Base-by-base conservation (phyloP, 1,284 basidiomycete genomes). In the Mycena sp. region DNA sequence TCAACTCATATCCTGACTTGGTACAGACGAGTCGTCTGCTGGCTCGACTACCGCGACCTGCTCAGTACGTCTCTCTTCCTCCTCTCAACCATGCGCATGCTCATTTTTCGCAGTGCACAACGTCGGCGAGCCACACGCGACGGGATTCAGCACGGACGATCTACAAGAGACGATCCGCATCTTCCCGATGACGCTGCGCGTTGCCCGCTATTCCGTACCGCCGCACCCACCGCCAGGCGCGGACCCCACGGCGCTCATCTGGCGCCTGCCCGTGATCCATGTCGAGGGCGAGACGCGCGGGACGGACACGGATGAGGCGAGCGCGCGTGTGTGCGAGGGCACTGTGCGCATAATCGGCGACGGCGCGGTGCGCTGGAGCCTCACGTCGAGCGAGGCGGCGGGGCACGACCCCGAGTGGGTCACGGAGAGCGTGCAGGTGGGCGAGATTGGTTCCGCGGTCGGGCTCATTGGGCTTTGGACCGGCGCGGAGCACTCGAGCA, bases 401-500 rank as follows among this genome's bases (percentile, higher is more conserved):
- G 71, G 69, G 16, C 59, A 63, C 40, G 61, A 63, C 4, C 70
- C 78, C 0, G 80, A 85, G 59, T 88, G 86, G 86, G 76, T 77
- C 4, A 84, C 80, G 16, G 86, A 88, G 68, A 83, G 81, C 6
- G 73, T 88, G 0, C 87, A 88, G 67, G 72, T 88, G 2, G 87
- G 87, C 14, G 80, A 79, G 1, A 75, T 84, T 6, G 84, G 82
- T 19, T 85, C 85, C 25, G 82, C 78, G 0, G 72, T 81, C 32
- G 87, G 87, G 14, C 69, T 87, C 3, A 72, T 88, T 0, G 71
- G 71, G 16, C 74, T 85, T 73, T 89, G 86, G 87, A 87, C 86
- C 0, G 85, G 85, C 7, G 84, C 83, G 3, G 71, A 73, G 12
- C 87, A 88, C 64, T 78, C 80, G 44, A 70, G 74, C 4, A 75